A percentile compares a stretch with the other conserved stretches of the same genome.
Evolutionary conservation across 495 filamentous ascomycete genomes (phyloP).

Genomic region (Penicillium taxi): DNA sequence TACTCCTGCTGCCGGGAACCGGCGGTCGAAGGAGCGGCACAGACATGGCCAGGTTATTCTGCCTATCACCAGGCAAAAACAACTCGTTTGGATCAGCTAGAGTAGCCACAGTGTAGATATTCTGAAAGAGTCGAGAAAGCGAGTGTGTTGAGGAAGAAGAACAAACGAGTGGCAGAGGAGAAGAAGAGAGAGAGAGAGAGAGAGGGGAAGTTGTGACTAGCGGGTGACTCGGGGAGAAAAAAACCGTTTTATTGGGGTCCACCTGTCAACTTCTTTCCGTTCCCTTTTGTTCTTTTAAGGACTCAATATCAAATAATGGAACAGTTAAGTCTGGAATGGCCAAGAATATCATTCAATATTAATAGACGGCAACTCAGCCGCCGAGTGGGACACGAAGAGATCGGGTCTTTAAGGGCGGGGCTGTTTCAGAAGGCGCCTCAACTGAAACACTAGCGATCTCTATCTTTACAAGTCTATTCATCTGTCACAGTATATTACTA

Average conservation of each 20-base stretch:
- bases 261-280: conserved; percentile 3
- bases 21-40: conserved; percentile 79
- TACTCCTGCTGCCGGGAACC: conserved; percentile 62
- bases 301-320: conserved; percentile 1
- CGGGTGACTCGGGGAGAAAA: conserved; percentile 20
- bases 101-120: conserved; percentile 31
- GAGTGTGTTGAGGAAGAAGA: conserved; percentile 3
- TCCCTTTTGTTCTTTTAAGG: too few species aligned
- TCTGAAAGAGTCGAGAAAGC: conserved; percentile 11
- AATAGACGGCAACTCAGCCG: conserved; percentile 24
- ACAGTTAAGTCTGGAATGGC: background rate
- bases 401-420: conserved; percentile 21
- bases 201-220: conserved; percentile 10
- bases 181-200: background rate
- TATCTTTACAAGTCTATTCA: too few species aligned
- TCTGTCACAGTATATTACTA: too few species aligned
- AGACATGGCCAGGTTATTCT: conserved; percentile 59
- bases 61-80: conserved; percentile 41
- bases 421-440: conserved; percentile 28
- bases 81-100: conserved; percentile 42
- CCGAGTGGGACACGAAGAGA: conserved; percentile 15
- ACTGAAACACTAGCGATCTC: conserved; percentile 19
- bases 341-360: conserved; percentile 17
- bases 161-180: conserved; percentile 1
- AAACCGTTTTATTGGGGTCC: background rate